Conservation (phyloP, 257 asterid species). For the Petunia secreta region DNA sequence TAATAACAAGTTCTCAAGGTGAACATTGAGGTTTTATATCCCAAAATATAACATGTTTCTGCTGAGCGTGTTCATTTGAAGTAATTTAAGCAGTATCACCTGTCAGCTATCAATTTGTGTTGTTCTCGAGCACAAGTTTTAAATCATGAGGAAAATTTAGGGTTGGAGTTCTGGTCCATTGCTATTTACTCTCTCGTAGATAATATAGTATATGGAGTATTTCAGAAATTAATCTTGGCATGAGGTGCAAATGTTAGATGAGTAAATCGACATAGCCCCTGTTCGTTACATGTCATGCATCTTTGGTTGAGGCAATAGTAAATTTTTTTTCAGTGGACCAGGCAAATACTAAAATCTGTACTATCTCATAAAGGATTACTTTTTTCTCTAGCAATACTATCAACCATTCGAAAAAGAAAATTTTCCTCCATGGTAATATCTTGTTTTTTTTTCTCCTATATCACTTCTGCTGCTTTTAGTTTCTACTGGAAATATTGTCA, state of each 20-base stretch:
- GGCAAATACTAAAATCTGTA: not conserved
- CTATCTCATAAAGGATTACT: not conserved
- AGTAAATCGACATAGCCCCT: constrained; percentile 9
- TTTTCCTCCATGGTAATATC: not conserved
- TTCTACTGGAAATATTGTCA: not conserved
- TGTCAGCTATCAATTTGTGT: not conserved
- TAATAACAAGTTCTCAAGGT: not conserved
- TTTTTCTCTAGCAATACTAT: not conserved
- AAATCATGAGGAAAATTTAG: not conserved
- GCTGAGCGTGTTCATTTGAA: constrained; percentile 11
- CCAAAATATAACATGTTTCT: not conserved
- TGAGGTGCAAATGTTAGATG: not conserved
- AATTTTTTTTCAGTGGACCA: not conserved
- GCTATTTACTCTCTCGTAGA: constrained; percentile 7
- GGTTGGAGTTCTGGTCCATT: constrained; percentile 5
- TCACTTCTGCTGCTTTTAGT: constrained; percentile 15
- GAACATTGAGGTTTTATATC: constrained; percentile 3
- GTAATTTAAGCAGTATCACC: not conserved
- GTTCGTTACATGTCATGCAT: not conserved
- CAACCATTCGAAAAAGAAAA: not conserved
- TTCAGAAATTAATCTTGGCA: not conserved
- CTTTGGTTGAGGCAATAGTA: not conserved
- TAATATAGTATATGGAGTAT: constrained; percentile 18
- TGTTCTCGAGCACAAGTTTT: not conserved
- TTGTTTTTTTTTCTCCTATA: constrained; percentile 7